These are phyloP conservation scores for Populus trichocarpa DNA, from an alignment of 441 rosid species.

Conservation along the genomic window DNA sequence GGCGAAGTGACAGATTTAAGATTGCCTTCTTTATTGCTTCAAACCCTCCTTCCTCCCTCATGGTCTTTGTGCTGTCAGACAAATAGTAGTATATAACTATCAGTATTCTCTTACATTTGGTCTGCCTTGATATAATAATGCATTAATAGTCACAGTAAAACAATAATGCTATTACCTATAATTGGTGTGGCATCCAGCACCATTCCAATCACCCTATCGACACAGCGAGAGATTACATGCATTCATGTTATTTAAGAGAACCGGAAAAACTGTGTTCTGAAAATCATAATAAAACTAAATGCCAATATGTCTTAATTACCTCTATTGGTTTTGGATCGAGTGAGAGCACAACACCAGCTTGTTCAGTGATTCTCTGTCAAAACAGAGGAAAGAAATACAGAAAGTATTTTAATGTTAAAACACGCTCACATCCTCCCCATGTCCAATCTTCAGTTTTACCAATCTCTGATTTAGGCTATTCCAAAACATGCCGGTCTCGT, in stretches of 20 bases:
- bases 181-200: slow-evolving; percentile 99
- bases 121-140: not conserved
- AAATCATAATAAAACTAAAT: not conserved
- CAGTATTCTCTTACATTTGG: not conserved
- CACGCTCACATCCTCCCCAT: not conserved
- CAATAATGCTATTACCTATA: slow-evolving; percentile 46
- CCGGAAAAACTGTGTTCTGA: not conserved
- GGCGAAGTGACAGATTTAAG: slow-evolving; percentile 86
- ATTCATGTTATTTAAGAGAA: not conserved
- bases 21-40: slow-evolving; percentile 91
- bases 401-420: not conserved
- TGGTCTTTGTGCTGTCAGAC: slow-evolving; percentile 71
- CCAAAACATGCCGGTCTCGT: not conserved
- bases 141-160: not conserved
- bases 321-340: slow-evolving; percentile 96
- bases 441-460: not conserved
- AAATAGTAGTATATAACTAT: not conserved
- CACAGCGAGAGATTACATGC: slow-evolving; percentile 3
- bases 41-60: slow-evolving; percentile 93
- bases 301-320: slow-evolving; percentile 36
- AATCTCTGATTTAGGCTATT: not conserved
- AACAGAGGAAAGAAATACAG: slow-evolving; percentile 8
- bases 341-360: slow-evolving; percentile 87
- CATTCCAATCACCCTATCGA: slow-evolving; percentile 95
- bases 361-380: slow-evolving; percentile 93